Evolutionary conservation across 2,329 filamentous ascomycete genomes (phyloP), one percentile per base, ranked within the genome.

Genomic region (Penicillium expansum): DNA sequence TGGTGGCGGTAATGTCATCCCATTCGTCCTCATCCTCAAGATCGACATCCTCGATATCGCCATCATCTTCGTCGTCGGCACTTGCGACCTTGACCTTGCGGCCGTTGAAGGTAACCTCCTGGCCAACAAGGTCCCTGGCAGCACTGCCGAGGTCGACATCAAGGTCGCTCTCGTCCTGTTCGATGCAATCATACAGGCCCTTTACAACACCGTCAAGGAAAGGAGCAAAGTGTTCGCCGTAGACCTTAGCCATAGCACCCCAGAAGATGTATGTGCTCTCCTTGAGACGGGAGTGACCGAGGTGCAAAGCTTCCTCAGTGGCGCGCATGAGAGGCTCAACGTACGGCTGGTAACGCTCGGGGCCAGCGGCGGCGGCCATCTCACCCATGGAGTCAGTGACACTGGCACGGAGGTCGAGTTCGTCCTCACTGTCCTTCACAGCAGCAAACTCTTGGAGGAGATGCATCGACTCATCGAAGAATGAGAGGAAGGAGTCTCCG

Each of bases 201-300:
- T 79, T 76, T 55, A 79, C 72, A 35, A 77, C 76, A 35, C 78
- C 77, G 10, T 74, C 74, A 7, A 80, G 69, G 73, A 79, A 79
- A 27, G 75, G 75, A 55, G 75, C 66, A 62, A 80, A 80, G 56
- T 78, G 75, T 69, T 91, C 89, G 68, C 89, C 87, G 76, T 97
- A 97, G 10, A 97, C 91, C 79, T 95, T 95, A 61, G 93, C 89
- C 71, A 99, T 86, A 39, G 90, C 91, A 63, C 91, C 92, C 93
- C 94, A 99, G 53, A 99, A 83, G 61, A 97, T 95, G 78, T 96
- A 99, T 73, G 91, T 96, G 60, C 92, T 97, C 80, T 99, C 94
- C 75, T 92, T 90, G 50, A 97, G 86, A 56, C 92, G 86, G 41
- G 92, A 90, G 77, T 97, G 92, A 67, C 91, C 92, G 3, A 99